Evolutionary conservation across 345 rosid species (phyloP).

Genomic region (Aurinia saxatilis): DNA sequence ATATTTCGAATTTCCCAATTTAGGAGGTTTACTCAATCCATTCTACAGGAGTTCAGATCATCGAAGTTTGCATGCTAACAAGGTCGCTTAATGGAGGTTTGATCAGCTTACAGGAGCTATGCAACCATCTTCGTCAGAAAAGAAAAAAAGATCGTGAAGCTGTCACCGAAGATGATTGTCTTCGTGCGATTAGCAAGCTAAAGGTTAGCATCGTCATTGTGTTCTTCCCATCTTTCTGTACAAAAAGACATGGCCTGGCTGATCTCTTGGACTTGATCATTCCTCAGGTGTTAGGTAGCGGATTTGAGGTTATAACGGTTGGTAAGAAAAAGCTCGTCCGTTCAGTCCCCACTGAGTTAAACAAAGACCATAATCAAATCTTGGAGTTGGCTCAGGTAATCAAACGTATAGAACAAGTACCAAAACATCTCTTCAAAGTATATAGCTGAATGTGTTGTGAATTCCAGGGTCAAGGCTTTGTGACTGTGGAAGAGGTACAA

Average conservation of each 20-base stretch:
- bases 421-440: background rate
- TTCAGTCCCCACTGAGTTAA: slow-evolving; percentile 85
- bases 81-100: slow-evolving; percentile 75
- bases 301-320: slow-evolving; percentile 82
- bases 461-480: slow-evolving; percentile 67
- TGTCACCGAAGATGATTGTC: slow-evolving; percentile 77
- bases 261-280: background rate
- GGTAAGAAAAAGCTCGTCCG: slow-evolving; percentile 82
- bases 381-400: slow-evolving; percentile 75
- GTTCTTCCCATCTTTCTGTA: background rate
- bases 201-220: slow-evolving; percentile 39
- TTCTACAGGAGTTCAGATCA: slow-evolving; percentile 70
- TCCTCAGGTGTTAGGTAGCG: slow-evolving; percentile 57
- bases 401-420: background rate
- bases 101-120: slow-evolving; percentile 65
- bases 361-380: slow-evolving; percentile 91
- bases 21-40: background rate
- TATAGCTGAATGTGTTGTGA: background rate
- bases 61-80: slow-evolving; percentile 70
- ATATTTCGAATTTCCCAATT: background rate
- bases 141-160: slow-evolving; percentile 60
- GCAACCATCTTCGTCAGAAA: slow-evolving; percentile 51
- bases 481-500: slow-evolving; percentile 72
- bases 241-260: background rate
- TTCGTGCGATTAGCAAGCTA: slow-evolving; percentile 82